Conservation (phyloP, 768 basidiomycete genomes). For the Rhizopogon salebrosus region DNA sequence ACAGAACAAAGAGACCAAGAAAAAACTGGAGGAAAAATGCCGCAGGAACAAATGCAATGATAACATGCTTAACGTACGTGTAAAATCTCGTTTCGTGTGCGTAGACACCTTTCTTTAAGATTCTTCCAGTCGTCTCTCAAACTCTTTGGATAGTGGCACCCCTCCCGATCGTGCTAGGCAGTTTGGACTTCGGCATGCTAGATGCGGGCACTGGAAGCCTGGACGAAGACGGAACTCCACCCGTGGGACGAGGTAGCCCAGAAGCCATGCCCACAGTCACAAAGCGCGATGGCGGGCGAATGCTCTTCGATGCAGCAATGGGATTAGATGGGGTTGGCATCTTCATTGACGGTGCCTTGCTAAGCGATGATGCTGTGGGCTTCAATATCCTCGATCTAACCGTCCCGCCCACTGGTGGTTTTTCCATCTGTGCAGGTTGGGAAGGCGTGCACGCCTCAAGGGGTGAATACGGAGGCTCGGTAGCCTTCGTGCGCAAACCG, state of each 20-base stretch:
- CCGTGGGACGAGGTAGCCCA: constrained; percentile 3
- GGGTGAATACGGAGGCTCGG: background rate
- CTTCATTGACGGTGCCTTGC: background rate
- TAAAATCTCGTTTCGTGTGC: background rate
- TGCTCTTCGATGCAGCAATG: background rate
- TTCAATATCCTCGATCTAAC: constrained; percentile 5
- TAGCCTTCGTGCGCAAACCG: background rate
- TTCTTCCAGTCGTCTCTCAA: background rate
- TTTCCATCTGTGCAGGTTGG: background rate
- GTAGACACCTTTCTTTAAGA: background rate
- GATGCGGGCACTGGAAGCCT: constrained; percentile 8
- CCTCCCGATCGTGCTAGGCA: constrained; percentile 2
- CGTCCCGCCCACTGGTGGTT: background rate
- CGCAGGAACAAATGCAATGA: background rate
- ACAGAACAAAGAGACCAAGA: background rate
- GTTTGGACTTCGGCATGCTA: constrained; percentile 6
- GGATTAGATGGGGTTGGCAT: background rate
- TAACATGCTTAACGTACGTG: constrained; percentile 1
- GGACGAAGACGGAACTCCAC: background rate
- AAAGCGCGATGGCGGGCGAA: constrained; percentile 9
- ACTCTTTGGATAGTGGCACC: constrained; percentile 1
- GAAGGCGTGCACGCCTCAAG: background rate
- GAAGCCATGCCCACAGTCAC: constrained; percentile 1
- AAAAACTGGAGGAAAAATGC: background rate
- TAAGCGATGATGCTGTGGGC: constrained; percentile 2